Conservation (phyloP, 345 rosid species). For the Salix viminalis region DNA sequence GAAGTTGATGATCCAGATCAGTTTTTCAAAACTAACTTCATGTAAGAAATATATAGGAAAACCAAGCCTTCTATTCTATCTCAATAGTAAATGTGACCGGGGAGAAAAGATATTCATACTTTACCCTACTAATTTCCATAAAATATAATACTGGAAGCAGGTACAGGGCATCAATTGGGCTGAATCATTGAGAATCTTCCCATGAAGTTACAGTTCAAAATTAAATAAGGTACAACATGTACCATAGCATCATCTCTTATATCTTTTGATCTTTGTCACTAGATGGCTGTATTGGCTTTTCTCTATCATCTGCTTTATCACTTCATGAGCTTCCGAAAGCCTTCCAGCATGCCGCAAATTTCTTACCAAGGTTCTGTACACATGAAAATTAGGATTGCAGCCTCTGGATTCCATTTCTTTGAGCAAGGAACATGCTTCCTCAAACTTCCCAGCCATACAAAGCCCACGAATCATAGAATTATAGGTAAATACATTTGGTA, state of each 20-base stretch:
- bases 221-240: slow-evolving; percentile 8
- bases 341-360: slow-evolving; percentile 70
- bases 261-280: slow-evolving; percentile 36
- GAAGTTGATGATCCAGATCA: background rate
- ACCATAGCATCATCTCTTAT: slow-evolving; percentile 38
- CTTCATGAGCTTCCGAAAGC: slow-evolving; percentile 59
- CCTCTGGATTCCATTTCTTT: slow-evolving; percentile 84
- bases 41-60: background rate
- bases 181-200: slow-evolving; percentile 9
- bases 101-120: slow-evolving; percentile 9
- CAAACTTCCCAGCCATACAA: slow-evolving; percentile 66
- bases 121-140: slow-evolving; percentile 26
- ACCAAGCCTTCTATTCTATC: slow-evolving; percentile 7
- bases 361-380: slow-evolving; percentile 76
- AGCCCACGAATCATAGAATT: slow-evolving; percentile 81
- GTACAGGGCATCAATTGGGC: slow-evolving; percentile 11
- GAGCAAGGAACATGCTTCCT: slow-evolving; percentile 65
- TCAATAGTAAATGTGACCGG: slow-evolving; percentile 6
- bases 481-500: slow-evolving; percentile 82
- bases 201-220: slow-evolving; percentile 11
- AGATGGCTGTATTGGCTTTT: slow-evolving; percentile 64
- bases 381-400: slow-evolving; percentile 75
- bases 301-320: slow-evolving; percentile 67
- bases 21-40: background rate
- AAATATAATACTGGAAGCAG: slow-evolving; percentile 16